A percentile compares a stretch with the other conserved stretches of the same genome.
phyloP scores from a whole-genome alignment of 164 flowering plant genomes.

The Sextonia rubra region DNA sequence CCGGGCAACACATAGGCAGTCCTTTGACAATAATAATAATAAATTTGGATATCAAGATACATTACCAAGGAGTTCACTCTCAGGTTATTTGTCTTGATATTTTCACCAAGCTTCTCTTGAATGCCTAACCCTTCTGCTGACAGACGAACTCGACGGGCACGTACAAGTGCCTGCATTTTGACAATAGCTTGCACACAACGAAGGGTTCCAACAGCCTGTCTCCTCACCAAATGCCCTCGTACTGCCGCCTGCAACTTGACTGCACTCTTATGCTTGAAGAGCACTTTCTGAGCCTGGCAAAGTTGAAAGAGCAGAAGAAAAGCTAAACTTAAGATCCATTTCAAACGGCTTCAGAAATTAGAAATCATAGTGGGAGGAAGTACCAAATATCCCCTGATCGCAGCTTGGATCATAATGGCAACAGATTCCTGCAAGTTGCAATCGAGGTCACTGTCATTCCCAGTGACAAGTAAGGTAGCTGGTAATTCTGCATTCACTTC shows the following conservation, averaged over 20 bases:
- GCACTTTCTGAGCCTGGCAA: slow-evolving; percentile 79
- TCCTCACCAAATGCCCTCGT: slow-evolving; percentile 84
- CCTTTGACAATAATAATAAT: no score
- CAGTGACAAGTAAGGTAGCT: slow-evolving; percentile 20
- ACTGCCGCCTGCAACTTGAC: slow-evolving; percentile 89
- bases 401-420: slow-evolving; percentile 58
- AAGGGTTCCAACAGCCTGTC: slow-evolving; percentile 76
- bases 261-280: slow-evolving; percentile 74
- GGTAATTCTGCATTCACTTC: slow-evolving; percentile 20
- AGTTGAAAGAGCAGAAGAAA: not conserved
- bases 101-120: slow-evolving; percentile 23
- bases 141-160: slow-evolving; percentile 52
- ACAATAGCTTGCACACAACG: slow-evolving; percentile 56
- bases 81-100: slow-evolving; percentile 11
- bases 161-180: slow-evolving; percentile 63
- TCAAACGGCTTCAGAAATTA: slow-evolving; percentile 11
- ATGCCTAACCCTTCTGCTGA: slow-evolving; percentile 34
- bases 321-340: not conserved
- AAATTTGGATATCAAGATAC: slow-evolving; percentile 1
- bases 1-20: no score
- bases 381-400: slow-evolving; percentile 74
- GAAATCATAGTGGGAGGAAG: slow-evolving; percentile 3
- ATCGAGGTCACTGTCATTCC: slow-evolving; percentile 13
- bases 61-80: slow-evolving; percentile 34
- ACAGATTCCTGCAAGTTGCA: slow-evolving; percentile 42